Evolutionary conservation across 805 yeast genomes (phyloP).

Genomic region (Lipomyces chichibuensis): DNA sequence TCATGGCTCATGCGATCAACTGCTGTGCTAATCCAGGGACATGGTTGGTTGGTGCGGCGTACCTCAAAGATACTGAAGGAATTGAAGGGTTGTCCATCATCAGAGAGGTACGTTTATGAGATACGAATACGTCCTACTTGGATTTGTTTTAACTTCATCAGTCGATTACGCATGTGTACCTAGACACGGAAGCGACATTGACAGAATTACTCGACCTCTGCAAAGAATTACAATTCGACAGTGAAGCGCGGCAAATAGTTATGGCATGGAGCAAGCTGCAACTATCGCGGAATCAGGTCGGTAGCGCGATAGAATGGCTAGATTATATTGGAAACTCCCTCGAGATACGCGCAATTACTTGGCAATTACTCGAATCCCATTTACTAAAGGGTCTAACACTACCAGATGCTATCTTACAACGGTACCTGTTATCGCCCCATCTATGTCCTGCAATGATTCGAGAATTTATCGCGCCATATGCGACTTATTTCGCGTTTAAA

Average conservation of each 20-base stretch:
- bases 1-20: conserved; percentile 36
- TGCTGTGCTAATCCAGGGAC: conserved; percentile 37
- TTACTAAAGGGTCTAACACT: conserved; percentile 29
- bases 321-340: conserved; percentile 33
- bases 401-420: conserved; percentile 26
- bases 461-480: conserved; percentile 43
- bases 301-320: conserved; percentile 39
- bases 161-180: conserved; percentile 29
- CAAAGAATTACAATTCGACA: conserved; percentile 26
- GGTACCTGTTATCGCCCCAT: conserved; percentile 25
- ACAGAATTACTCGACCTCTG: conserved; percentile 21
- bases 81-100: conserved; percentile 32
- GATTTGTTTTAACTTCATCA: background rate
- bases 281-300: conserved; percentile 14
- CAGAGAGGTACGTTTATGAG: conserved; percentile 21
- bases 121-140: background rate
- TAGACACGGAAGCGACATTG: conserved; percentile 20
- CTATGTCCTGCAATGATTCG: conserved; percentile 32
- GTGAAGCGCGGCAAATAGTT: conserved; percentile 13
- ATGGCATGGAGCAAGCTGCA: conserved; percentile 33
- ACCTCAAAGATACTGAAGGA: conserved; percentile 36
- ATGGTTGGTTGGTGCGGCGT: conserved; percentile 38
- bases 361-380: conserved; percentile 40
- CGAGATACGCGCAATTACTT: conserved; percentile 35
- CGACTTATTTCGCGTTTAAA: conserved; percentile 38